These are phyloP conservation scores for Pseudozyma thailandica DNA, from an alignment of 1,284 basidiomycete genomes.

Conservation along the genomic window DNA sequence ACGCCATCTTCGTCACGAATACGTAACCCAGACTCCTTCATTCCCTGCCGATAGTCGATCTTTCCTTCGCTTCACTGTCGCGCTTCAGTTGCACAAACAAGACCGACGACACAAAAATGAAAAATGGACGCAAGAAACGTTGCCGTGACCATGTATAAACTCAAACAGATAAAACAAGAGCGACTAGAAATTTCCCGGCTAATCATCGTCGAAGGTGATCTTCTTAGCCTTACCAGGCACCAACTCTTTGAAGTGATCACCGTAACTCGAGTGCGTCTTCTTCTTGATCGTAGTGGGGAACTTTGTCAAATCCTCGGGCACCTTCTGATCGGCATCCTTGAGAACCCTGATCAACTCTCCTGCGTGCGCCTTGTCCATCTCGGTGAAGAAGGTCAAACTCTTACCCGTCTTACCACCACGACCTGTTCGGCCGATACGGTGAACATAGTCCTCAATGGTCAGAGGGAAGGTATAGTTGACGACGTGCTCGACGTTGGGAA, in stretches of 20 bases:
- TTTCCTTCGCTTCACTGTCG: too few species aligned
- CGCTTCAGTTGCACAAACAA: too few species aligned
- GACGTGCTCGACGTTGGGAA: conserved; percentile 87
- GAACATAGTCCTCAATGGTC: conserved; percentile 80
- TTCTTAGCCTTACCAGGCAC: conserved; percentile 79
- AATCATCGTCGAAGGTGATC: conserved; percentile 64
- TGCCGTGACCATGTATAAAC: too few species aligned
- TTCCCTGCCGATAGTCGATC: too few species aligned
- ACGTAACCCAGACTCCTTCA: background rate
- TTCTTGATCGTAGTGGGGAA: conserved; percentile 97
- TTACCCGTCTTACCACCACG: conserved; percentile 91
- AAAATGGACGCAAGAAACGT: too few species aligned
- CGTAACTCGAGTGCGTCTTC: conserved; percentile 80
- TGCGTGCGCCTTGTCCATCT: conserved; percentile 76
- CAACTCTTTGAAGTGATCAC: conserved; percentile 69
- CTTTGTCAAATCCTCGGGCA: conserved; percentile 80
- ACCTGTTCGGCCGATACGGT: conserved; percentile 95
- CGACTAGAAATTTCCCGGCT: conserved; percentile 1
- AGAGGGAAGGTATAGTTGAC: conserved; percentile 90
- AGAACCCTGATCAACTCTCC: conserved; percentile 93
- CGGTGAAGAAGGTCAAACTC: conserved; percentile 92
- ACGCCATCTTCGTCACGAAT: conserved; percentile 1
- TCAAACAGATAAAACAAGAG: background rate
- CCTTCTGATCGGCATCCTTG: conserved; percentile 80
- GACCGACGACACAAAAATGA: too few species aligned